A percentile compares a stretch with the other conserved stretches of the same genome.
Evolutionary conservation across 108 stramenopile genomes (phyloP).

Genomic region (Chaetoceros muelleri): DNA sequence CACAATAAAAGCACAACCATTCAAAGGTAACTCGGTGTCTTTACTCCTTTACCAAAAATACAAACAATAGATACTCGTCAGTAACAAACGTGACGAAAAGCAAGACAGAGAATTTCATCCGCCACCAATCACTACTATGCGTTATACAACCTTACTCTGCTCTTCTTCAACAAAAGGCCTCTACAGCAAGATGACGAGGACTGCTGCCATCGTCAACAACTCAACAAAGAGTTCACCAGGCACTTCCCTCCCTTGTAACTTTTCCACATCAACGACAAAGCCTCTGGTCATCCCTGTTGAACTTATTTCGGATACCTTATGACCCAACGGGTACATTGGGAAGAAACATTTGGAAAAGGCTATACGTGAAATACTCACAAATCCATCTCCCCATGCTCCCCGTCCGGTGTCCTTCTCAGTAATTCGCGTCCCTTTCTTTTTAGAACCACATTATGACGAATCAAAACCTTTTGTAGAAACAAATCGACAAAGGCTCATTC

Average conservation of each 20-base stretch:
- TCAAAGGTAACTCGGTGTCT: too few species aligned
- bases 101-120: too few species aligned
- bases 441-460: slow-evolving; percentile 75
- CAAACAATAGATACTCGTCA: too few species aligned
- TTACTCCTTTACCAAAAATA: too few species aligned
- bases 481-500: slow-evolving; percentile 63
- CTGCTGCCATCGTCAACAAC: too few species aligned
- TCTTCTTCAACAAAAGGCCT: too few species aligned
- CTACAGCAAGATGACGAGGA: too few species aligned
- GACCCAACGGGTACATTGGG: slow-evolving; percentile 82
- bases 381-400: slow-evolving; percentile 31
- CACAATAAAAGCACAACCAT: too few species aligned
- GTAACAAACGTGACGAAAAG: too few species aligned
- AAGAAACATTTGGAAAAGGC: slow-evolving; percentile 71
- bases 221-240: too few species aligned
- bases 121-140: too few species aligned
- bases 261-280: slow-evolving; percentile 6
- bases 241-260: slow-evolving; percentile 1
- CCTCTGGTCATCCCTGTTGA: slow-evolving; percentile 56
- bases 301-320: slow-evolving; percentile 67
- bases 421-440: slow-evolving; percentile 74
- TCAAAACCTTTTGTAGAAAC: slow-evolving; percentile 55
- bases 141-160: too few species aligned
- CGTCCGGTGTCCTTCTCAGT: slow-evolving; percentile 55
- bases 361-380: slow-evolving; percentile 42